Base-by-base conservation (phyloP, 108 stramenopile genomes). In the Schizochytrium sp. region DNA sequence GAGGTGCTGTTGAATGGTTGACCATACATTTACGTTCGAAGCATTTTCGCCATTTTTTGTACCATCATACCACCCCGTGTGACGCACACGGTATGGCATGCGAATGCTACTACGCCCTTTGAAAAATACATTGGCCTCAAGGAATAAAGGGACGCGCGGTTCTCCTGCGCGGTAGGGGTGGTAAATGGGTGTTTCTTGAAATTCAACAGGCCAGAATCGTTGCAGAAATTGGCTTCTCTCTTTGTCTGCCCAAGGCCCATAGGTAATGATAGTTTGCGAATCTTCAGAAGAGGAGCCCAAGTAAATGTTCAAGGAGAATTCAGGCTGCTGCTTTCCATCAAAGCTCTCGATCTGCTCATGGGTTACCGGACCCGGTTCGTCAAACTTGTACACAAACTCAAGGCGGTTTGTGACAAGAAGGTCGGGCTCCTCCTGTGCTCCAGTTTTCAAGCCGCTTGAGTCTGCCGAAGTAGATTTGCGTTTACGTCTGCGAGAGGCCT, bases 1-100 rank as follows among this genome's bases (percentile, higher is more conserved):
- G 28, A 69, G 12, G 64, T 69, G 64, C 64, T 69, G 64, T 2
- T 69, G 64, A 44, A 69, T 69, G 42, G 64, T 69, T 7, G 64
- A 69, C 64, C 64, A 69, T 44, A 69, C 64, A 3, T 69, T 69
- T 7, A 69, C 64, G 28, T 15, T 69, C 64, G 76, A 83, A 0
- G 76, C 13, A 28, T 5, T 28, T 13, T 83, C 76, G 76, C 28
- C 50, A 8, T 3, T 50, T n/a, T 83, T 28, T 47, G 76, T 55
- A n/a, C 76, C 76, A 2, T 55, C 76, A 53, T 83, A 83, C 76
- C 47, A 83, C 38, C 76, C 76, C 38, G 53, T 83, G 53, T 83
- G 8, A 38, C 53, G 47, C 76, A 83, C 76, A n/a, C 76, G 76
- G 28, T 83, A 83, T 10, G 76, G 76, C 47, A 83, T 40, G 76